phyloP scores from a whole-genome alignment of 441 rosid genomes.

The Pelargonium fulgidum region DNA sequence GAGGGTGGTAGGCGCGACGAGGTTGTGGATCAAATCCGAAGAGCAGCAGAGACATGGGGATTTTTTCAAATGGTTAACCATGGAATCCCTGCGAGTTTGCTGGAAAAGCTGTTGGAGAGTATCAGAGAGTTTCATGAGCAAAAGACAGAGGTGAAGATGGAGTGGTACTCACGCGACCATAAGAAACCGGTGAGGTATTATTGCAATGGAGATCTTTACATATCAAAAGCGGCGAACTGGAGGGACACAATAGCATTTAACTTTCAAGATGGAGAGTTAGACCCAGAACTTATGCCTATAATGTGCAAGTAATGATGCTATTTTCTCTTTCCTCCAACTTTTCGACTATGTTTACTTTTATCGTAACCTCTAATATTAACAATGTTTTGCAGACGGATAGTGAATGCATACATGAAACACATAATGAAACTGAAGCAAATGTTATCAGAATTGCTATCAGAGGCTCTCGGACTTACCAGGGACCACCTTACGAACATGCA shows the following conservation, averaged over 20 bases:
- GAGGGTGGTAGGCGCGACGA: constrained; percentile 17
- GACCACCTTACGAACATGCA: constrained; percentile 32
- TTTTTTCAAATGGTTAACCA: constrained; percentile 55
- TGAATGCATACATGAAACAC: constrained; percentile 34
- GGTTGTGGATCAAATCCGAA: constrained; percentile 28
- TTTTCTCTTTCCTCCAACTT: too few species aligned
- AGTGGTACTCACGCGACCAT: constrained; percentile 37
- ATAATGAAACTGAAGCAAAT: constrained; percentile 26
- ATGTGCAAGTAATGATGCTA: constrained; percentile 34
- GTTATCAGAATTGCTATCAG: constrained; percentile 37
- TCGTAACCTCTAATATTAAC: neutral
- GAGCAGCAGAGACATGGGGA: constrained; percentile 48
- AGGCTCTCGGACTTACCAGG: constrained; percentile 38
- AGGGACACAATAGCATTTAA: constrained; percentile 38
- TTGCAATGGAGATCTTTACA: constrained; percentile 41
- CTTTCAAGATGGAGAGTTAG: constrained; percentile 36
- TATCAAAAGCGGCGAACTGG: constrained; percentile 41
- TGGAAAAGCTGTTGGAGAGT: constrained; percentile 39
- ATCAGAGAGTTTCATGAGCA: constrained; percentile 46
- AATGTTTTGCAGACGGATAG: constrained; percentile 30
- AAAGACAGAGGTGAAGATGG: constrained; percentile 37
- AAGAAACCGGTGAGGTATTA: constrained; percentile 33
- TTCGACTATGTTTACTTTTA: neutral
- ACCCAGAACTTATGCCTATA: constrained; percentile 31
- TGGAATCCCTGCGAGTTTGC: constrained; percentile 33